phyloP scores from a whole-genome alignment of 1,139 yeast species.

The Taphrina betulina region DNA sequence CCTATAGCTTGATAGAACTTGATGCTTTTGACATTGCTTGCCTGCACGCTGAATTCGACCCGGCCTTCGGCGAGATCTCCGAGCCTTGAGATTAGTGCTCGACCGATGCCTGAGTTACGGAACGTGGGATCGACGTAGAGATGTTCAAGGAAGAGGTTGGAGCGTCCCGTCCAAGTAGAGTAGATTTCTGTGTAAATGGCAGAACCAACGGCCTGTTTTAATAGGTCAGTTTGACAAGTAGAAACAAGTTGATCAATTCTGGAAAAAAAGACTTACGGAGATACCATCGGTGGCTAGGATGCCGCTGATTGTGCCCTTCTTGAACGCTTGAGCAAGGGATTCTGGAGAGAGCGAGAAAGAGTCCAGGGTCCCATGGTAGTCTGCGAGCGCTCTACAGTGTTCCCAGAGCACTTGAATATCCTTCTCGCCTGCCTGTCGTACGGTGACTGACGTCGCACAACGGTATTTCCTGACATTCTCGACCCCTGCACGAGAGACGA shows the following conservation, averaged over 20 bases:
- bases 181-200: slow-evolving; percentile 1
- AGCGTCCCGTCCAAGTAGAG: slow-evolving; percentile 8
- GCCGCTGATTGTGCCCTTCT: background rate
- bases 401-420: background rate
- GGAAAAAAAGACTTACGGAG: background rate
- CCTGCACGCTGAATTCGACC: slow-evolving; percentile 17
- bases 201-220: background rate
- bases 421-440: background rate
- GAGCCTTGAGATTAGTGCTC: background rate
- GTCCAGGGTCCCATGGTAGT: background rate
- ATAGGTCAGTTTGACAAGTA: too few species aligned
- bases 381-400: background rate
- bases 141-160: slow-evolving; percentile 11
- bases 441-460: too few species aligned
- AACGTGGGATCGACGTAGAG: slow-evolving; percentile 13
- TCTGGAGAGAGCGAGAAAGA: background rate
- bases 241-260: too few species aligned
- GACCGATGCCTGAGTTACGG: slow-evolving; percentile 6
- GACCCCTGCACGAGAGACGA: too few species aligned
- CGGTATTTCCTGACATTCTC: too few species aligned
- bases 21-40: slow-evolving; percentile 2
- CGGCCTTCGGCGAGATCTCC: background rate
- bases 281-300: background rate
- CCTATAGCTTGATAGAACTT: slow-evolving; percentile 2
- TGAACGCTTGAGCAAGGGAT: background rate